phyloP scores from a whole-genome alignment of 768 basidiomycete genomes.

The Kwoniella sp. region DNA sequence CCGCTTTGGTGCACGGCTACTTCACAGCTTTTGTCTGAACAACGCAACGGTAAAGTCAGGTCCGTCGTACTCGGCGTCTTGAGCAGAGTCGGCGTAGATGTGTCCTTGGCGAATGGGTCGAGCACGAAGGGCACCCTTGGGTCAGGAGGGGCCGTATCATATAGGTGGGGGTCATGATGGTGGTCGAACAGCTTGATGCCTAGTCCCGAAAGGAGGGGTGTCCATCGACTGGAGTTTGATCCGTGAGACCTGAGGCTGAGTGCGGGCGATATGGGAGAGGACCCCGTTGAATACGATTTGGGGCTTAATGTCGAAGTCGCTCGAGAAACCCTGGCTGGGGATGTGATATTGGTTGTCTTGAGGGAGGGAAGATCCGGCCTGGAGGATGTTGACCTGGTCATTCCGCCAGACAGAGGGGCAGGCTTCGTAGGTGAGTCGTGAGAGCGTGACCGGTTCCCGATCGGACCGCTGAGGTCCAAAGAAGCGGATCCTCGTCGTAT shows the following conservation, averaged over 20 bases:
- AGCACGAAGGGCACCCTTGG: neutral
- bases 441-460: neutral
- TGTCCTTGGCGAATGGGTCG: neutral
- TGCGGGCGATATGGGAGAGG: neutral
- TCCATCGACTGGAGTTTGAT: slow-evolving; percentile 4
- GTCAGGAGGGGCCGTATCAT: neutral
- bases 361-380: neutral
- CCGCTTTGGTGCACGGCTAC: too few species aligned
- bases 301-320: neutral
- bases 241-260: neutral
- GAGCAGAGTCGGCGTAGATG: neutral
- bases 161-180: neutral
- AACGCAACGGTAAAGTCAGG: too few species aligned
- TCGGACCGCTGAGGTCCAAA: neutral
- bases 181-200: neutral
- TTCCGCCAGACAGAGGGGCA: neutral
- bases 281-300: neutral
- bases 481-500: neutral
- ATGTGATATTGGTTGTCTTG: neutral
- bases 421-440: neutral
- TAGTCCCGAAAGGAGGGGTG: slow-evolving; percentile 6
- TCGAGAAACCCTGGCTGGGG: neutral
- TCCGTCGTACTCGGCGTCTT: neutral
- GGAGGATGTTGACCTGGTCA: neutral
- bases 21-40: too few species aligned